Evolutionary conservation across 2,329 filamentous ascomycete species (phyloP), one percentile per base, ranked within the genome.

Genomic region (Thermoascus crustaceus): DNA sequence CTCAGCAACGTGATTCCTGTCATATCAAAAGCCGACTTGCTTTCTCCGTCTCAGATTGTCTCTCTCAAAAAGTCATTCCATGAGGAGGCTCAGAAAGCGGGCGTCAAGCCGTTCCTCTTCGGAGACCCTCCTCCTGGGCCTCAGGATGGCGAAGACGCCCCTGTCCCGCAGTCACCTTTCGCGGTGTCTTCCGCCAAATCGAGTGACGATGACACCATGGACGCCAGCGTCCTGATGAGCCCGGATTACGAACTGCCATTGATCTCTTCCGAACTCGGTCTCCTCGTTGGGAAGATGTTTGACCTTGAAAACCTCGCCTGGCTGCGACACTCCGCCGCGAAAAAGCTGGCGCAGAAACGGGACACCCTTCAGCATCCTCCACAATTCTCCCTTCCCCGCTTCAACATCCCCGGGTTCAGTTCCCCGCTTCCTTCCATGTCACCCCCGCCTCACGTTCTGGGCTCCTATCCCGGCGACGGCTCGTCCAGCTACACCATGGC

Each of bases 191-290:
- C 83, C 13, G 75, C 75, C 8, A 69, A 75, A 16, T 76, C 73
- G 1, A 74, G 75, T 14, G 86, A 95, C 49, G 66, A 78, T 41
- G 85, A 94, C 24, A 78, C 73, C 27, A 93, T 96, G 80, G 89
- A 96, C 56, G 89, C 88, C 11, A 94, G 86, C 50, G 69, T 94
- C 0, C 72, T 96, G 11, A 96, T 96, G 89, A 87, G 80, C 37
- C 81, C 88, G 1, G 84, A 91, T 50, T 96, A 95, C 54, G 68
- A 91, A 9, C 81, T 85, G 42, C 89, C 89, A 1, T 69, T 95
- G 4, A 63, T 84, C 3, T 62, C 75, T 0, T 91, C 86, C 6
- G 88, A 96, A 38, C 73, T 96, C 2, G 52, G 60, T 4, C 59
- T 65, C 6, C 68, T 96, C 1, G 74, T 94, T n/a, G 67, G 77